Conservation (phyloP, 2,329 filamentous ascomycete genomes). For the Penicillium sp. region DNA sequence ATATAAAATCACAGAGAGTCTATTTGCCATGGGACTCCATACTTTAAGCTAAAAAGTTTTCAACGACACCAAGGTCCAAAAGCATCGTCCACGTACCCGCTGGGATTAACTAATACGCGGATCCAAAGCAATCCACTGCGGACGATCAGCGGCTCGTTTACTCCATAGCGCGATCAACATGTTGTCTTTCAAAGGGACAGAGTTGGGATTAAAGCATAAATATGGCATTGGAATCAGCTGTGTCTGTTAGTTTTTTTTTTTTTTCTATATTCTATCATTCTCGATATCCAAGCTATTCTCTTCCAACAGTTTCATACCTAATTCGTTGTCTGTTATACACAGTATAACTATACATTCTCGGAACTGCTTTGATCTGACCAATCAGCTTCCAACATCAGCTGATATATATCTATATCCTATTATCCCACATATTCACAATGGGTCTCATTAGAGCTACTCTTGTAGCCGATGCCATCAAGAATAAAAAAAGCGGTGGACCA, state of each 20-base stretch:
- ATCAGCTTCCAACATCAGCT: neutral
- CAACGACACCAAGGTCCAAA: no score
- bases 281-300: neutral
- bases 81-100: no score
- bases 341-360: neutral
- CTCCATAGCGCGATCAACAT: neutral
- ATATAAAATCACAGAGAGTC: no score
- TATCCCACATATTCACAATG: neutral
- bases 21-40: no score
- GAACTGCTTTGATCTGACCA: neutral
- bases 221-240: neutral
- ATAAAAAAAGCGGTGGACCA: neutral
- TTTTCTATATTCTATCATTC: neutral
- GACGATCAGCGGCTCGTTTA: neutral
- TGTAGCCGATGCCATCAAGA: neutral
- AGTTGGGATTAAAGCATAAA: neutral
- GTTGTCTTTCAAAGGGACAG: no score
- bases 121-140: neutral
- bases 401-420: neutral
- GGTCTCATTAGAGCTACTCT: constrained; percentile 10
- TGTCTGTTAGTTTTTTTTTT: neutral
- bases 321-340: no score
- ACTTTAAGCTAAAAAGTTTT: no score
- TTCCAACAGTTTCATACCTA: neutral
- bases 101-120: no score